Percentiles rank a stretch among this genome's conserved stretches.
These are phyloP conservation scores for Zea luxurians DNA, from an alignment of 176 grass and related monocot species.

Conservation along the genomic window DNA sequence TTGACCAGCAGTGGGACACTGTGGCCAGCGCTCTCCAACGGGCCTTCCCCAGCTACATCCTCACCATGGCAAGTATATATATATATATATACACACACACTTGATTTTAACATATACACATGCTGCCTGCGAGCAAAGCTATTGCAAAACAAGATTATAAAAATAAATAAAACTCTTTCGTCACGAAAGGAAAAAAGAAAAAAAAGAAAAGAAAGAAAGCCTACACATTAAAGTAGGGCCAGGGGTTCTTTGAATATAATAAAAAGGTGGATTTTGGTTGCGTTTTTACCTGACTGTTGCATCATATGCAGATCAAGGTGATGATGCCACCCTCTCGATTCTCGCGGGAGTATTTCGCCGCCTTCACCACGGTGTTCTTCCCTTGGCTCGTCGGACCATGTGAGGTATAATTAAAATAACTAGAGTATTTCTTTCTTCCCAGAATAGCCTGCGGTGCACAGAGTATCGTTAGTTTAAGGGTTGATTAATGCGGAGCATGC, in stretches of 20 bases:
- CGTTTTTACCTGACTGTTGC: slow-evolving; percentile 10
- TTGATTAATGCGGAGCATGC: not conserved
- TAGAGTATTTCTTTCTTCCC: not conserved
- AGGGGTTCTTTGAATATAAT: slow-evolving; percentile 4
- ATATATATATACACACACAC: no score
- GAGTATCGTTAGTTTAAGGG: slow-evolving; percentile 4
- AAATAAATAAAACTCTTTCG: no score
- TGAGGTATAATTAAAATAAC: slow-evolving; percentile 57
- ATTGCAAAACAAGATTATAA: no score
- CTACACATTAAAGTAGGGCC: not conserved
- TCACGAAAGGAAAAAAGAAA: not conserved
- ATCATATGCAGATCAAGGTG: slow-evolving; percentile 63
- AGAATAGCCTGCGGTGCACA: not conserved
- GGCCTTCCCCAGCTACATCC: slow-evolving; percentile 61
- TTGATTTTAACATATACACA: not conserved
- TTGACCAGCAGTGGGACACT: slow-evolving; percentile 51
- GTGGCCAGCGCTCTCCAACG: slow-evolving; percentile 62
- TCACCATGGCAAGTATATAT: slow-evolving; percentile 73
- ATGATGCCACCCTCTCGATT: slow-evolving; percentile 79
- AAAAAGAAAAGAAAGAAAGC: not conserved
- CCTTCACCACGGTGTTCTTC: slow-evolving; percentile 86
- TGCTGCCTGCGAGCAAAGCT: not conserved
- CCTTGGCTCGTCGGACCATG: slow-evolving; percentile 87
- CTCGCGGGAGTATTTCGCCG: slow-evolving; percentile 71
- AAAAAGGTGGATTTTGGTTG: not conserved